Evolutionary conservation across 495 filamentous ascomycete genomes (phyloP).

Genomic region (Aspergillus mulundensis): DNA sequence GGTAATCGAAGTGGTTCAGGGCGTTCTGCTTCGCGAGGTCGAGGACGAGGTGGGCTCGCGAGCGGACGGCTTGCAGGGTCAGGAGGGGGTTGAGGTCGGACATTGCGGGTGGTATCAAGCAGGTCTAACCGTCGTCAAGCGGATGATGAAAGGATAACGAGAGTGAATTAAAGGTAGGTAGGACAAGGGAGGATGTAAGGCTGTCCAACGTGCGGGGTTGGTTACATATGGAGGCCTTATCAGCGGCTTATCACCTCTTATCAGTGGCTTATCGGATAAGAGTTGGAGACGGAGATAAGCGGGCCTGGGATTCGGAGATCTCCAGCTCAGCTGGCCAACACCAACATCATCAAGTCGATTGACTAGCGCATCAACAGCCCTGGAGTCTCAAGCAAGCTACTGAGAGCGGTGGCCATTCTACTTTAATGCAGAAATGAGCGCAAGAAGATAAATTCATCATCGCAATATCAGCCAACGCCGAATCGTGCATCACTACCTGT

Average conservation of each 20-base stretch:
- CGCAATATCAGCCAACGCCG: no score
- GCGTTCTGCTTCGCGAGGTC: conserved; percentile 26
- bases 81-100: conserved; percentile 4
- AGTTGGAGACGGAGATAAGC: background rate
- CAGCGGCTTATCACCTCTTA: background rate
- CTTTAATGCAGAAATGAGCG: no score
- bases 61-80: conserved; percentile 36
- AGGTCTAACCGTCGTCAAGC: no score
- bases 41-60: conserved; percentile 29
- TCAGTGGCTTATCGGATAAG: background rate
- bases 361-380: no score
- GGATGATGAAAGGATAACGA: background rate
- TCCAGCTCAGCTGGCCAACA: no score
- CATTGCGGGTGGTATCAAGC: background rate
- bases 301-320: no score
- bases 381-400: no score
- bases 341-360: no score
- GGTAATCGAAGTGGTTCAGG: conserved; percentile 34
- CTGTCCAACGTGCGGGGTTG: conserved; percentile 3
- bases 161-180: no score
- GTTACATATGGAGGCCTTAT: background rate
- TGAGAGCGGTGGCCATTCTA: no score
- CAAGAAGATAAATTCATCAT: no score
- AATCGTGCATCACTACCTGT: no score
- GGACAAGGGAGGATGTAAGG: background rate